Evolutionary conservation across 768 basidiomycete species (phyloP).

Genomic region (Agrocybe praecox): DNA sequence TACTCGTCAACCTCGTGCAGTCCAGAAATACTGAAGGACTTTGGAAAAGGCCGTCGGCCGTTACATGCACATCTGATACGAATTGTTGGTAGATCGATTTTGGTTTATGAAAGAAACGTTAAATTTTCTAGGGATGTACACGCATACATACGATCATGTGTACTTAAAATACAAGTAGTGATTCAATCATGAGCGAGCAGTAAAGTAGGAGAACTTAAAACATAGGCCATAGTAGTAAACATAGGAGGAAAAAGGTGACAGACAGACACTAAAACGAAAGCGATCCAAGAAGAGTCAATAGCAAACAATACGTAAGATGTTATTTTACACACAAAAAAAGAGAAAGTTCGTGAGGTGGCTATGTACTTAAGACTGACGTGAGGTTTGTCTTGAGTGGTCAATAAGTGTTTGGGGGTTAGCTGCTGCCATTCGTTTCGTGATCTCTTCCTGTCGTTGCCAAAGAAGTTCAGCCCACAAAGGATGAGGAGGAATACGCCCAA

Average conservation of each 20-base stretch:
- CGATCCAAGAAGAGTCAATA: conserved; percentile 18
- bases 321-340: conserved; percentile 23
- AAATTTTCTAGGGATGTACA: not conserved
- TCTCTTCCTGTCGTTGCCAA: conserved; percentile 77
- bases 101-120: not conserved
- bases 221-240: conserved; percentile 9
- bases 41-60: no score
- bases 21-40: no score
- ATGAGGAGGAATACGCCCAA: conserved; percentile 90
- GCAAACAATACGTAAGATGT: conserved; percentile 12
- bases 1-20: no score
- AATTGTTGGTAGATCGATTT: no score
- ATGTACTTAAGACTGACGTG: conserved; percentile 9
- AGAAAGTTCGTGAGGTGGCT: conserved; percentile 2
- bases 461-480: conserved; percentile 92
- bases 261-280: conserved; percentile 21
- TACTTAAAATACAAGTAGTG: not conserved
- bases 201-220: conserved; percentile 1
- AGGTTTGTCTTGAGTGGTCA: conserved; percentile 9
- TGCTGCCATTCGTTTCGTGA: conserved; percentile 33
- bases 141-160: not conserved
- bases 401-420: conserved; percentile 19
- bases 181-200: not conserved
- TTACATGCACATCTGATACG: no score
- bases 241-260: conserved; percentile 6